phyloP scores from a whole-genome alignment of 345 rosid species.

The Isatis tinctoria region DNA sequence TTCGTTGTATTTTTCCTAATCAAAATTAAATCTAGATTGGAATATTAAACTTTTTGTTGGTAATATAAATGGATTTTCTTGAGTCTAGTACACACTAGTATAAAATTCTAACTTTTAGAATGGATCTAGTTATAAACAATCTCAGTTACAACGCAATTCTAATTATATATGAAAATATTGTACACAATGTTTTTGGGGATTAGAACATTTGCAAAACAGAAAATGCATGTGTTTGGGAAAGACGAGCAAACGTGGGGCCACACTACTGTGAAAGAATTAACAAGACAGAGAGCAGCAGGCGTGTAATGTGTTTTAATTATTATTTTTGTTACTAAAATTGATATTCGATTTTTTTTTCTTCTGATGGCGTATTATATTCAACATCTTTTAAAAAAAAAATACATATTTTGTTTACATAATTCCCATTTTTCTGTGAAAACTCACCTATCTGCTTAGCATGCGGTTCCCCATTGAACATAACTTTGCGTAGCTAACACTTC shows the following conservation, averaged over 20 bases:
- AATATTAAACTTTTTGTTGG: neutral
- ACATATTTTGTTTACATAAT: neutral
- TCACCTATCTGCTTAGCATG: constrained; percentile 5
- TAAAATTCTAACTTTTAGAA: neutral
- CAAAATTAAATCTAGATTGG: neutral
- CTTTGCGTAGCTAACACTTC: constrained; percentile 26
- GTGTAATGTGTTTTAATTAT: constrained; percentile 22
- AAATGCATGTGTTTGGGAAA: constrained; percentile 28
- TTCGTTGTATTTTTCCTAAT: neutral
- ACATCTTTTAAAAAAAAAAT: neutral
- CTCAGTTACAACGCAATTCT: neutral
- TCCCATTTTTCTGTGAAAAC: neutral
- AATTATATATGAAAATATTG: neutral
- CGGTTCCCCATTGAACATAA: neutral
- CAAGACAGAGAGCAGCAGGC: constrained; percentile 31
- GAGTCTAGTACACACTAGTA: neutral
- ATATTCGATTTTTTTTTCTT: neutral
- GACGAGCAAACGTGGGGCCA: constrained; percentile 21
- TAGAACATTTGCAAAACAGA: constrained; percentile 13
- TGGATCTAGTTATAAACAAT: neutral
- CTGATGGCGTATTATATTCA: neutral
- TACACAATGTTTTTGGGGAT: neutral
- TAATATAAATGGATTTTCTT: neutral
- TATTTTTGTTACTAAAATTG: neutral
- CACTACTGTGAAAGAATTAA: constrained; percentile 19